Evolutionary conservation across 2,329 filamentous ascomycete species (phyloP).

Genomic region (Trichoderma cornu-damae): DNA sequence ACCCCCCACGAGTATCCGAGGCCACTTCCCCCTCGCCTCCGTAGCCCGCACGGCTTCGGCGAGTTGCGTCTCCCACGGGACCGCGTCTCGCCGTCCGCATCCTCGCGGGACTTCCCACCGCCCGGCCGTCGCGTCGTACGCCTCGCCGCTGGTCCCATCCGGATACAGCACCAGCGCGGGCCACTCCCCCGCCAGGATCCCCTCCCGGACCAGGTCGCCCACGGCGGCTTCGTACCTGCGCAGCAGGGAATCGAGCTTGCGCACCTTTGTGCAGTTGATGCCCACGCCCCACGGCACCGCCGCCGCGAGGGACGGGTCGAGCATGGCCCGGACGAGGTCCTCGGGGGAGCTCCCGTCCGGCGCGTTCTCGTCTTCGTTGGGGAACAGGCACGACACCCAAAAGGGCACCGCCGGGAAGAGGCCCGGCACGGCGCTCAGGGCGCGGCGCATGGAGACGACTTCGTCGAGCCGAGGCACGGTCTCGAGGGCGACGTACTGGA

Average conservation of each 20-base stretch:
- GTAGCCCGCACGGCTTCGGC: conserved; percentile 38
- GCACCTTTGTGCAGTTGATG: conserved; percentile 64
- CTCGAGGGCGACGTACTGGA: conserved; percentile 58
- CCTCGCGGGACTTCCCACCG: conserved; percentile 48
- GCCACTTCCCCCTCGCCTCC: conserved; percentile 38
- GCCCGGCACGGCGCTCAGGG: conserved; percentile 30
- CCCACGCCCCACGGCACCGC: conserved; percentile 56
- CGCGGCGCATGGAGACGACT: conserved; percentile 51
- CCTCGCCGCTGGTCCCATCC: conserved; percentile 62
- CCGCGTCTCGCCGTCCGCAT: conserved; percentile 25
- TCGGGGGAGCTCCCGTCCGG: conserved; percentile 50
- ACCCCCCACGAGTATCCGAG: conserved; percentile 46
- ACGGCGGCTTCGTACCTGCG: conserved; percentile 49
- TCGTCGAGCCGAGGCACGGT: conserved; percentile 61
- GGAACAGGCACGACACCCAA: conserved; percentile 62
- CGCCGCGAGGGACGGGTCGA: conserved; percentile 27
- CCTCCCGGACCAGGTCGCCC: conserved; percentile 32
- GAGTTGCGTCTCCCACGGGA: conserved; percentile 45
- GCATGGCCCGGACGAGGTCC: conserved; percentile 35
- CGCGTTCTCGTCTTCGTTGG: conserved; percentile 46
- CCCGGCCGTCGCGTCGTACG: conserved; percentile 60
- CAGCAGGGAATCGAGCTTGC: conserved; percentile 54
- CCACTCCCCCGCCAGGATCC: conserved; percentile 35
- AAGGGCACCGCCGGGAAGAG: conserved; percentile 35
- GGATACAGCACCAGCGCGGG: conserved; percentile 61